phyloP scores from a whole-genome alignment of 441 rosid genomes.

The Arabidopsis hybrid region DNA sequence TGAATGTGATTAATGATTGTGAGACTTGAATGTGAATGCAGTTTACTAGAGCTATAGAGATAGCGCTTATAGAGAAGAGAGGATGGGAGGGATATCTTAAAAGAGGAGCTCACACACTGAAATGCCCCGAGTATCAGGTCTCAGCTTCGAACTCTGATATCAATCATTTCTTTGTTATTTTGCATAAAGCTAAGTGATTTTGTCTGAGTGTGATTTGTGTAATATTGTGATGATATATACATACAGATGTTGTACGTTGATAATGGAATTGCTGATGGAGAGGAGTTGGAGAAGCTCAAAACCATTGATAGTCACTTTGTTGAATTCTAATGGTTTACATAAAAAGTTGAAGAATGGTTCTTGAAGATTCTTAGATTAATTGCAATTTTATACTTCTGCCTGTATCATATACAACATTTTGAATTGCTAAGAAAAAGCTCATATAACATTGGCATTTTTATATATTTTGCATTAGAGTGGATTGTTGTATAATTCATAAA shows the following conservation, averaged over 20 bases:
- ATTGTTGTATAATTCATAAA: too few species aligned
- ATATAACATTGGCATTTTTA: not conserved
- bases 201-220: conserved; percentile 28
- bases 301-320: conserved; percentile 62
- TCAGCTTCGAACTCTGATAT: conserved; percentile 13
- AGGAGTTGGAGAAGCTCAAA: conserved; percentile 82
- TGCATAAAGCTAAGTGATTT: conserved; percentile 14
- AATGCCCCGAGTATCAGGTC: conserved; percentile 77
- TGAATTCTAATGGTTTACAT: conserved; percentile 48
- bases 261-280: conserved; percentile 66
- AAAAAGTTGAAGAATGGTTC: not conserved
- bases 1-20: conserved; percentile 15
- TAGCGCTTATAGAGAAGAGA: conserved; percentile 58
- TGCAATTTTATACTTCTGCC: conserved; percentile 6
- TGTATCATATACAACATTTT: conserved; percentile 1
- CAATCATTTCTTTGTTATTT: conserved; percentile 10
- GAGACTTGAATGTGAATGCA: conserved; percentile 44
- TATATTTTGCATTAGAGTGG: not conserved
- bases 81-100: conserved; percentile 75
- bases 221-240: conserved; percentile 18
- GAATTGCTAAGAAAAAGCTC: not conserved
- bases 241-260: conserved; percentile 79
- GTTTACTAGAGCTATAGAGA: conserved; percentile 67
- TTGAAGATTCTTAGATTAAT: not conserved
- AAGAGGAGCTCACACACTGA: conserved; percentile 75